These are phyloP conservation scores for Cryptosporidium sp. DNA, from an alignment of 169 alveolate species.

Conservation along the genomic window DNA sequence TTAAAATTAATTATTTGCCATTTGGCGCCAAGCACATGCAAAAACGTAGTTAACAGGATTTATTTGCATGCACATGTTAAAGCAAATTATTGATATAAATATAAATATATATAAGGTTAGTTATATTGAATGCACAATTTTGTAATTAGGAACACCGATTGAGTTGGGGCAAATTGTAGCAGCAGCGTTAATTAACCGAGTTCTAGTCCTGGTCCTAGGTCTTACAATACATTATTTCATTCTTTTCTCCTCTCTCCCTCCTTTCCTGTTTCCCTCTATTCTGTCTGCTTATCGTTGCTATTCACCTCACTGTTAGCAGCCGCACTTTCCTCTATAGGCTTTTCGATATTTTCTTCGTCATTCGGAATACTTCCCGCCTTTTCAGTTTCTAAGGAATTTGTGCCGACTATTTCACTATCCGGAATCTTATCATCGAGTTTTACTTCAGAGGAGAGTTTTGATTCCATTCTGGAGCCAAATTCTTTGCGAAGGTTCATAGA, in stretches of 20 bases:
- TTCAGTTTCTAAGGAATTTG: neutral
- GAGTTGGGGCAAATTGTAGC: neutral
- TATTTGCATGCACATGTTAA: neutral
- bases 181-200: neutral
- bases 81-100: neutral
- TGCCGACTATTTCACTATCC: neutral
- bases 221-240: too few species aligned
- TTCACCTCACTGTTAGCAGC: neutral
- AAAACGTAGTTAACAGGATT: neutral
- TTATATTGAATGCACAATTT: neutral
- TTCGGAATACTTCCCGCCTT: neutral
- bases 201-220: too few species aligned
- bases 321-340: neutral
- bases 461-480: constrained; percentile 17
- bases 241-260: too few species aligned
- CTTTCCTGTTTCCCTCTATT: too few species aligned
- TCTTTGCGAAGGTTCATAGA: constrained; percentile 40
- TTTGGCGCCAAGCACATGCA: constrained; percentile 1
- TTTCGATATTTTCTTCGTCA: constrained; percentile 6
- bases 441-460: neutral
- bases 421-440: neutral
- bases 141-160: neutral
- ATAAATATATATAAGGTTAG: neutral
- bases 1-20: neutral
- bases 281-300: neutral